These are phyloP conservation scores for Boletus rufocinnamomeus DNA, from an alignment of 768 basidiomycete genomes.

Conservation along the genomic window DNA sequence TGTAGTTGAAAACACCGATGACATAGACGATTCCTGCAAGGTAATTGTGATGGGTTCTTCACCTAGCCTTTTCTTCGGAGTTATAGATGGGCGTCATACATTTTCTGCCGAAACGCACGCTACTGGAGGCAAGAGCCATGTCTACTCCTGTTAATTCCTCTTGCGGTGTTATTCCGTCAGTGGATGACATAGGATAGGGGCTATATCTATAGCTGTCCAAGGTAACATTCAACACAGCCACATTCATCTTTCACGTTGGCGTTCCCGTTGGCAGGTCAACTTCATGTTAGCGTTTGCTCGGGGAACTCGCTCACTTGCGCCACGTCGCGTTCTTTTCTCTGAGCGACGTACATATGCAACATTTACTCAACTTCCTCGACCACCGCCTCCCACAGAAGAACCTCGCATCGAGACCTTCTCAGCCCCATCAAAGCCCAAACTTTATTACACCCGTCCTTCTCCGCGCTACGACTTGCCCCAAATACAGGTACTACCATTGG, in stretches of 20 bases:
- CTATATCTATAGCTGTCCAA: background rate
- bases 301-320: slow-evolving; percentile 9
- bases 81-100: too few species aligned
- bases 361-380: slow-evolving; percentile 26
- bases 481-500: slow-evolving; percentile 36
- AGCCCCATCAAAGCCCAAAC: slow-evolving; percentile 45
- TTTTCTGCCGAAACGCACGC: background rate
- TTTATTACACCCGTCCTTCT: slow-evolving; percentile 45
- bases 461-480: slow-evolving; percentile 43
- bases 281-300: slow-evolving; percentile 22
- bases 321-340: slow-evolving; percentile 13
- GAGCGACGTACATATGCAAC: slow-evolving; percentile 20
- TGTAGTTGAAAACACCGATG: too few species aligned
- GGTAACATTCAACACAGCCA: slow-evolving; percentile 11
- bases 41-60: background rate
- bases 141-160: too few species aligned
- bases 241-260: background rate
- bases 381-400: slow-evolving; percentile 30
- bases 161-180: too few species aligned
- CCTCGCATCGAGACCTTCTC: slow-evolving; percentile 44
- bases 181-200: background rate
- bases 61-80: background rate
- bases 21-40: background rate
- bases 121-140: too few species aligned
- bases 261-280: background rate